Base-by-base conservation (phyloP, 495 filamentous ascomycete genomes). In the Usnea hakonensis region DNA sequence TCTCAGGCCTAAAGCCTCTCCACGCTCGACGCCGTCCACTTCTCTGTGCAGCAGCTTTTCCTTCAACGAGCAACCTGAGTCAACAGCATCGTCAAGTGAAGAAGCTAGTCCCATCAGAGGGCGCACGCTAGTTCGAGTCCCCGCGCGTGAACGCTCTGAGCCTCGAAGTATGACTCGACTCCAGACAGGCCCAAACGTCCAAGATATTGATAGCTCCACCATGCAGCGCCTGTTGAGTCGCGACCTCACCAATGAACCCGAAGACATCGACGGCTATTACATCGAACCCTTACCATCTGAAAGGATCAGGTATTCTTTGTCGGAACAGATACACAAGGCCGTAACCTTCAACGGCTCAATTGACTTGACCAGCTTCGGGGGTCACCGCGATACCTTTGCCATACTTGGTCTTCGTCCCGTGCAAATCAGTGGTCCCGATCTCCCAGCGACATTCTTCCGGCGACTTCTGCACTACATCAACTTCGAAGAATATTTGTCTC, bases 341-440 rank as follows among this genome's bases (percentile, higher is more conserved):
- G 50, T 61, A 10, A 67, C 50, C 3, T 44, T 30, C 21, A 57
- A 62, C 2, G 46, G 35, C 26, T 58, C 61, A 23, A 53, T 66
- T 32, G 55, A 66, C 28, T 54, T 69, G 10, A 58, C 64, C 1
- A 43, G n/a, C 5, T 67, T 69, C n/a, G 58, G 60, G 23, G 64
- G 55, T 17, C 67, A 69, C 28, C 55, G 64, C 21, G 67, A 67
- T 28, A 69, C 67, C 9, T 66, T 69, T 7, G 67, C 64, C 38
- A 50, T 66, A 11, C 56, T 66, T 30, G 58, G 57, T 35, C 52
- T 69, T 23, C 61, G 48, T 19, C 43, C 54, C 6, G 32, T 56
- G n/a, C 63, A 60, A 8, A 13, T 28, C 28, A 19, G 43, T 9
- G 56, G 41, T 1, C 21, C 50, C 0, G 52, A 61, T 17, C 55